phyloP scores from a whole-genome alignment of 2,329 filamentous ascomycete species.

The Fusarium tricinctum region DNA sequence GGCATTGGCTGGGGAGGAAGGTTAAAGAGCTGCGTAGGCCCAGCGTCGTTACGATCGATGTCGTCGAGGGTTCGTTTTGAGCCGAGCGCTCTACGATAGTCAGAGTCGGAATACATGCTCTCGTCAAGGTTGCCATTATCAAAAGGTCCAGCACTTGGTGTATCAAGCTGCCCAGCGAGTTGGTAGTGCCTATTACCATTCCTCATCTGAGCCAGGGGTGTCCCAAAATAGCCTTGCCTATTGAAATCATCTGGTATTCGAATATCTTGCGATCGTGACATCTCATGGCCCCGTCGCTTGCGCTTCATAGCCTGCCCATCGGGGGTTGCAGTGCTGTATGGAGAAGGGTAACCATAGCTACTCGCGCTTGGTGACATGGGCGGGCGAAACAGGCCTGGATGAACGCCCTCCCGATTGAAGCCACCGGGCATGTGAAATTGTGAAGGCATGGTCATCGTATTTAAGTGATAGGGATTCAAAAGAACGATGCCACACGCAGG shows the following conservation, averaged over 20 bases:
- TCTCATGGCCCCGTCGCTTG: conserved; percentile 59
- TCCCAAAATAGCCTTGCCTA: conserved; percentile 43
- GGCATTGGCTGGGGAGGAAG: conserved; percentile 51
- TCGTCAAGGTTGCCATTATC: conserved; percentile 61
- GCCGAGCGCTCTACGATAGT: conserved; percentile 68
- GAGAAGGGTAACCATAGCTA: conserved; percentile 54
- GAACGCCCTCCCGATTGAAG: conserved; percentile 56
- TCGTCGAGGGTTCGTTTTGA: conserved; percentile 60
- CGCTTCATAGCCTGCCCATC: conserved; percentile 57
- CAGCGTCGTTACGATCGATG: conserved; percentile 53
- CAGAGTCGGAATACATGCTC: conserved; percentile 69
- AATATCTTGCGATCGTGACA: conserved; percentile 47
- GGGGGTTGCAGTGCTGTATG: conserved; percentile 37
- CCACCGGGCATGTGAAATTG: conserved; percentile 56
- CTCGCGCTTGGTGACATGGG: conserved; percentile 60
- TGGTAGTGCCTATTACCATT: conserved; percentile 57
- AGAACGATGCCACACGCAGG: conserved; percentile 10
- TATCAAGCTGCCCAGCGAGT: conserved; percentile 68
- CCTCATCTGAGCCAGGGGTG: conserved; percentile 34
- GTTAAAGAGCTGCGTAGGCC: conserved; percentile 53
- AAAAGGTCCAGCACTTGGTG: conserved; percentile 55
- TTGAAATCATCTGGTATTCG: conserved; percentile 39
- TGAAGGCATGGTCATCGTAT: conserved; percentile 49
- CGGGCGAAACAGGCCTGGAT: conserved; percentile 63
- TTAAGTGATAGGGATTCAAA: conserved; percentile 21